A percentile compares a stretch with the other conserved stretches of the same genome.
phyloP scores from a whole-genome alignment of 768 basidiomycete genomes.

The Russula compacta region DNA sequence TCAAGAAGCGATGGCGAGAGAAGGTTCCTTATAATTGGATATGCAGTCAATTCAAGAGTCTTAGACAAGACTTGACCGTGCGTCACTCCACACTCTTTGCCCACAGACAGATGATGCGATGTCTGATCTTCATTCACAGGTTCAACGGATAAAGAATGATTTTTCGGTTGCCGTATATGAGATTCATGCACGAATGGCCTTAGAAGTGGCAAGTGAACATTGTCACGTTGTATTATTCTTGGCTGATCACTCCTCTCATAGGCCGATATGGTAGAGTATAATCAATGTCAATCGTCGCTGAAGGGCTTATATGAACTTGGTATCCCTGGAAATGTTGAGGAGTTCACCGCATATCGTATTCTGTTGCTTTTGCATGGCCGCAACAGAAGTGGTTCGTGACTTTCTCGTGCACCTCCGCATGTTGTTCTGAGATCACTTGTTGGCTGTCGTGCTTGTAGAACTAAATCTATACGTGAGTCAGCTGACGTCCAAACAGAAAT shows the following conservation, averaged over 20 bases:
- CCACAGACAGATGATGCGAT: constrained; percentile 4
- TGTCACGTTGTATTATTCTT: not conserved
- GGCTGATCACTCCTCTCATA: constrained; percentile 28
- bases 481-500: constrained; percentile 89
- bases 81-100: constrained; percentile 29
- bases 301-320: constrained; percentile 89
- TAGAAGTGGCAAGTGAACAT: constrained; percentile 58
- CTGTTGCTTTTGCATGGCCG: constrained; percentile 91
- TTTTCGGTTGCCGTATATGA: constrained; percentile 98
- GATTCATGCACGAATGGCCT: constrained; percentile 94
- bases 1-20: constrained; percentile 84
- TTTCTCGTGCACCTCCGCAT: not conserved
- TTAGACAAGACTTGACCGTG: constrained; percentile 96
- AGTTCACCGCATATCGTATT: constrained; percentile 96
- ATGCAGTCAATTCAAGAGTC: constrained; percentile 95
- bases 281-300: constrained; percentile 90
- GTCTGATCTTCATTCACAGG: constrained; percentile 38
- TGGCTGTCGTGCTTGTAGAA: constrained; percentile 43
- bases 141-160: constrained; percentile 97
- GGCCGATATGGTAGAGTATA: constrained; percentile 98
- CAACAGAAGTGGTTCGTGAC: constrained; percentile 75
- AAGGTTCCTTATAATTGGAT: constrained; percentile 80
- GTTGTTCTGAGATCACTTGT: constrained; percentile 4
- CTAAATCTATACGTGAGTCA: constrained; percentile 96
- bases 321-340: constrained; percentile 85